A percentile compares a stretch with the other conserved stretches of the same genome.
Evolutionary conservation across 257 asterid species (phyloP).

Genomic region (Asclepias syriaca): DNA sequence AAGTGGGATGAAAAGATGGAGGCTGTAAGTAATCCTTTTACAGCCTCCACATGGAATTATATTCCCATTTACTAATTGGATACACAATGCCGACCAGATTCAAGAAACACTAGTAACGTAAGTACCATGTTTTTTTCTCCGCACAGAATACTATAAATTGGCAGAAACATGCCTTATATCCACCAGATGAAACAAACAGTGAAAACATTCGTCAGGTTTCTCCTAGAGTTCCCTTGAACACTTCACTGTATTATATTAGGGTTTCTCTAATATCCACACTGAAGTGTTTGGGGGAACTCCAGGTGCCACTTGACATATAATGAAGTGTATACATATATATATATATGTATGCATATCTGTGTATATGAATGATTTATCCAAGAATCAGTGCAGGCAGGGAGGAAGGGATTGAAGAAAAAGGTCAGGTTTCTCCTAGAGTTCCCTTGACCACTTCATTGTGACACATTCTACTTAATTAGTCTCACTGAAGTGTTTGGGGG

Average conservation of each 20-base stretch:
- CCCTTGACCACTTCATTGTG: not conserved
- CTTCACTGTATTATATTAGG: not conserved
- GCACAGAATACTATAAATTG: no score
- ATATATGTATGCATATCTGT: no score
- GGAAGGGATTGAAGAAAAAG: not conserved
- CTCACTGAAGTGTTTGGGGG: conserved; percentile 3
- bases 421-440: not conserved
- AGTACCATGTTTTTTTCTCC: no score
- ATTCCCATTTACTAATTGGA: no score
- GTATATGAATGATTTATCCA: not conserved
- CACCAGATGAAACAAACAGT: no score
- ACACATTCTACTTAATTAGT: not conserved
- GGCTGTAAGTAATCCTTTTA: no score
- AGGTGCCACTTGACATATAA: not conserved
- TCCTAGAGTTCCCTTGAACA: not conserved
- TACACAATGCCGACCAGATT: no score
- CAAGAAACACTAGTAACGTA: no score
- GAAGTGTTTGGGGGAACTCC: conserved; percentile 3
- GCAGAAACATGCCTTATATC: no score
- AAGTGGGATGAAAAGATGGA: no score
- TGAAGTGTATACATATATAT: not conserved
- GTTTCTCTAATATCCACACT: not conserved
- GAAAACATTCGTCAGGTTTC: not conserved
- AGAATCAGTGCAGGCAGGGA: no score
- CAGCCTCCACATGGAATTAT: no score